Evolutionary conservation across 768 basidiomycete species (phyloP).

Genomic region (Paxillus ammoniavirescens): DNA sequence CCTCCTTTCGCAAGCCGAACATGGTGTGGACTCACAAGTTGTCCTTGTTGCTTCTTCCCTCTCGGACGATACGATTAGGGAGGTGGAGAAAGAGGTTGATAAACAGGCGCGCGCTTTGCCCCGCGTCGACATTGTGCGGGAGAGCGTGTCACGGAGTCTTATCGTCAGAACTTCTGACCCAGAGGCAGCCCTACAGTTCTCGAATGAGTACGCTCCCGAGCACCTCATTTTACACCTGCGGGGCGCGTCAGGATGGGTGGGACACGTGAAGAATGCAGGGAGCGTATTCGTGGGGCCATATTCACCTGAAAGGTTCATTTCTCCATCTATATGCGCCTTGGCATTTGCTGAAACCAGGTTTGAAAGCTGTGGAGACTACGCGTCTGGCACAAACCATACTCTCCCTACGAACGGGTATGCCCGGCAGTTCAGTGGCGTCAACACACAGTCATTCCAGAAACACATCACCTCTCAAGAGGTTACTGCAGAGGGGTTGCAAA

Average conservation of each 20-base stretch:
- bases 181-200: slow-evolving; percentile 82
- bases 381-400: slow-evolving; percentile 98
- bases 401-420: slow-evolving; percentile 96
- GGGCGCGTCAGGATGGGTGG: slow-evolving; percentile 62
- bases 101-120: slow-evolving; percentile 82
- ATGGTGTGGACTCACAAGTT: slow-evolving; percentile 97
- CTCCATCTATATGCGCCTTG: neutral
- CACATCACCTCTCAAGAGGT: slow-evolving; percentile 98
- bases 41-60: slow-evolving; percentile 85
- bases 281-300: slow-evolving; percentile 95
- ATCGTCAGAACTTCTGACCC: slow-evolving; percentile 71
- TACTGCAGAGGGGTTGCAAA: slow-evolving; percentile 69
- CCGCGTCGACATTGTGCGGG: slow-evolving; percentile 85
- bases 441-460: slow-evolving; percentile 96
- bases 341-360: slow-evolving; percentile 6
- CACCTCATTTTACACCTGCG: slow-evolving; percentile 92
- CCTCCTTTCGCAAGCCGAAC: slow-evolving; percentile 95
- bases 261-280: slow-evolving; percentile 84
- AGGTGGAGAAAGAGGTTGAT: slow-evolving; percentile 84
- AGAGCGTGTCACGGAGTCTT: slow-evolving; percentile 87
- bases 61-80: slow-evolving; percentile 54
- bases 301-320: slow-evolving; percentile 88
- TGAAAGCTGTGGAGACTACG: slow-evolving; percentile 93
- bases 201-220: slow-evolving; percentile 97
- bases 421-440: slow-evolving; percentile 97